Evolutionary conservation across 2,329 filamentous ascomycete species (phyloP), one percentile per base, ranked within the genome.

Genomic region (Claviceps sorghi): DNA sequence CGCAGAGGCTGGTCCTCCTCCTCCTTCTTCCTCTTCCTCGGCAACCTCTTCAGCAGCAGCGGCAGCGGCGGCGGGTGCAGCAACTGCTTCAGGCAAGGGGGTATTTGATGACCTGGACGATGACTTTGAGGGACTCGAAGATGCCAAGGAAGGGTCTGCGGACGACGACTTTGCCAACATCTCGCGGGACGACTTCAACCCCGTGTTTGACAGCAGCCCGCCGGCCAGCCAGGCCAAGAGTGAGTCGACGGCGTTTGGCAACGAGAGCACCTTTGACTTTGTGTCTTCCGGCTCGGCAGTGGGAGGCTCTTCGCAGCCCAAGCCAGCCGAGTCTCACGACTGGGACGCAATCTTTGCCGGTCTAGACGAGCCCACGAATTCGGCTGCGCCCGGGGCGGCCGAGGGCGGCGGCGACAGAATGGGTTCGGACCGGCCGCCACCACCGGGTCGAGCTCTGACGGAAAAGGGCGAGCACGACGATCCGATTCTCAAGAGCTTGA

Each of bases 301-400:
- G 36, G 61, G 63, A 46, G 58, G 62, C 44, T 69, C 72, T 49
- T 69, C 69, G 45, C 58, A 67, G 44, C 67, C 64, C 48, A 67
- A 71, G 54, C 64, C 67, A 30, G 59, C 70, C 0, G 77, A 78
- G 15, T 70, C 72, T 36, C 86, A 94, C 59, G 91, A 97, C 65
- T 97, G 93, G 93, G 91, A 97, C 62, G 86, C 88, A 41, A 88
- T 97, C 52, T 97, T 97, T 69, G 85, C 87, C 1, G 83, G 84
- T 29, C 72, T 95, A 8, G 86, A 91, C 59, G 77, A 76, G 2
- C 69, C 77, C 45, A 62, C 61, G 54, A 60, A 66, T 44, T 55
- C 64, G 55, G 58, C 66, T 48, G 54, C 62, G 22, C 52, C 58
- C 15, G 55, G 52, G 9, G 26, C 11, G 21, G 26, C 34, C 19